phyloP scores from a whole-genome alignment of 176 grass and related monocot species.

The Dactylis glomerata region DNA sequence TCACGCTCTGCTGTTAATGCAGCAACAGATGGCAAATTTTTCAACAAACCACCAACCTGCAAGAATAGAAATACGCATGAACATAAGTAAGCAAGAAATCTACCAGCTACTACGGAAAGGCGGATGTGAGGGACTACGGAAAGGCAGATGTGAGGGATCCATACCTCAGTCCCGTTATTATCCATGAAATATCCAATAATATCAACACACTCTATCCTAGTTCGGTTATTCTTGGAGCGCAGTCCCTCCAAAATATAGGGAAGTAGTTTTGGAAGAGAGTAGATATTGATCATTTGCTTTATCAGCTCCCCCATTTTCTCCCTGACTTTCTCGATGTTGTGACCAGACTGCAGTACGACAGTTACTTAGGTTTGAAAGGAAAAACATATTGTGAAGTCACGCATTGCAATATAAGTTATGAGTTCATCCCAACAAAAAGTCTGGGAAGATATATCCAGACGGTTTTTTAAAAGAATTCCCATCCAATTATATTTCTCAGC shows the following conservation, averaged over 20 bases:
- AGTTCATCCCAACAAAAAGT: background rate
- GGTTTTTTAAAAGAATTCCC: background rate
- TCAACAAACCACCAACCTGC: constrained; percentile 95
- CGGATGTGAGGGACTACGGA: background rate
- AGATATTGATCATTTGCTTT: constrained; percentile 83
- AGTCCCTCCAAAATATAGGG: constrained; percentile 92
- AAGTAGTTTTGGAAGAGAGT: constrained; percentile 83
- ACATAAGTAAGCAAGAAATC: background rate
- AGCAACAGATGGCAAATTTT: constrained; percentile 92
- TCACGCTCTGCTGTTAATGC: constrained; percentile 88
- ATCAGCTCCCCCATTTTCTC: constrained; percentile 95
- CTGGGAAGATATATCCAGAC: background rate
- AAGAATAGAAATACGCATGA: constrained; percentile 20
- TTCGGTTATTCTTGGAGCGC: constrained; percentile 95
- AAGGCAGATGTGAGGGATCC: background rate
- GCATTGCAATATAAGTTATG: background rate
- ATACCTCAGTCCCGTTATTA: constrained; percentile 80
- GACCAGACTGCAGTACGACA: constrained; percentile 69
- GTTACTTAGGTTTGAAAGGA: background rate
- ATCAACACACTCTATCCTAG: constrained; percentile 96
- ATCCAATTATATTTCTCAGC: background rate
- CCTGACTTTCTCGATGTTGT: constrained; percentile 98
- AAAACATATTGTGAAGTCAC: too few relatives aligned
- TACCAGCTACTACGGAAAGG: background rate
- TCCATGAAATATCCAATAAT: constrained; percentile 92